A percentile compares a stretch with the other conserved stretches of the same genome.
Evolutionary conservation across 257 asterid species (phyloP).

Genomic region (Lycium ferocissimum): DNA sequence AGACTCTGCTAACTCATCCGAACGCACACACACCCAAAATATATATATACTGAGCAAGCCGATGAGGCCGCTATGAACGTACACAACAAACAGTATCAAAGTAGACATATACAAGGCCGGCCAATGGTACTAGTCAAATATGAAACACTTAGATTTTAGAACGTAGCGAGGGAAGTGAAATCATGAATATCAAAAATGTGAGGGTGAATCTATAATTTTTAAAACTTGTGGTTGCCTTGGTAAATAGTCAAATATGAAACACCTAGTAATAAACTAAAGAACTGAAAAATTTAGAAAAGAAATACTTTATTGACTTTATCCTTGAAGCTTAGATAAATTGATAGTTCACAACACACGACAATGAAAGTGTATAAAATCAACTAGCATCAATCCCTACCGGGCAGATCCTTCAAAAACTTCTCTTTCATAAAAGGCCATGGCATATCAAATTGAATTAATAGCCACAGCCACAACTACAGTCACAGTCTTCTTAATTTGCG

Average conservation of each 20-base stretch:
- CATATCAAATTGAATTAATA: not conserved
- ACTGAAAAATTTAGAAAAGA: not conserved
- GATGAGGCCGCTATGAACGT: too few species aligned
- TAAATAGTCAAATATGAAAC: not conserved
- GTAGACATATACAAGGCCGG: too few species aligned
- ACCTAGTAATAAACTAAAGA: not conserved
- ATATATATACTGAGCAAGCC: too few species aligned
- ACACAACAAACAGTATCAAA: too few species aligned
- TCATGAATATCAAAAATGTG: not conserved
- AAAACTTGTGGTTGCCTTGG: not conserved
- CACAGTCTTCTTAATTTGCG: not conserved
- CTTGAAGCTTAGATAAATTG: not conserved
- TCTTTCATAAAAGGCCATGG: conserved; percentile 3
- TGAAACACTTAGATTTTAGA: not conserved
- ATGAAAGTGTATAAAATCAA: conserved; percentile 8
- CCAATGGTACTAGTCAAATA: not conserved
- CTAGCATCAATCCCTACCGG: not conserved
- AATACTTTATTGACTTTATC: not conserved
- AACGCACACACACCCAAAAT: too few species aligned
- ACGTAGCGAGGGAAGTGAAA: not conserved
- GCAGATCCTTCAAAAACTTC: not conserved
- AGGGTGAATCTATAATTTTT: not conserved
- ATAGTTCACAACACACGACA: not conserved
- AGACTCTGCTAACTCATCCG: too few species aligned
- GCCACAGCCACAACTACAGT: conserved; percentile 31